Evolutionary conservation across 1,284 basidiomycete species (phyloP).

Genomic region (Trametes hirsuta): DNA sequence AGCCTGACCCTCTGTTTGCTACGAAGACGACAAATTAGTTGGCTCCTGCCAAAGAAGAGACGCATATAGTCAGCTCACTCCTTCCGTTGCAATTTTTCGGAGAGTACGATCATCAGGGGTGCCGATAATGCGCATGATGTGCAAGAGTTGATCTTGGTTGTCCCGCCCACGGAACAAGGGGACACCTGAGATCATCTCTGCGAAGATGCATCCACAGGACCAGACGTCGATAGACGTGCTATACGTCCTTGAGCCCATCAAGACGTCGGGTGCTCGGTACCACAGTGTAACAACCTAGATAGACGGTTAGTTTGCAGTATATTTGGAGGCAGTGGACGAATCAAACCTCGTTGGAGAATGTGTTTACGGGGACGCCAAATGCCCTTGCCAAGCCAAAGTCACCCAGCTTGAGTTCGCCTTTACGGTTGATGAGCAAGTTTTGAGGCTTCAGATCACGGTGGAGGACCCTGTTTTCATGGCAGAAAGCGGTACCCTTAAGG

Average conservation of each 20-base stretch:
- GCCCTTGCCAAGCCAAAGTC: constrained; percentile 95
- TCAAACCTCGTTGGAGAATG: constrained; percentile 91
- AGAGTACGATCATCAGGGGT: constrained; percentile 92
- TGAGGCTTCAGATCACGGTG: constrained; percentile 98
- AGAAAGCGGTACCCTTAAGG: constrained; percentile 97
- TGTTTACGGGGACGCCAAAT: constrained; percentile 95
- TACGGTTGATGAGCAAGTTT: constrained; percentile 96
- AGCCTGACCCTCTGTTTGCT: constrained; percentile 87
- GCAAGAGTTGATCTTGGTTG: constrained; percentile 96
- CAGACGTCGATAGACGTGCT: constrained; percentile 99
- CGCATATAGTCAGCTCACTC: constrained; percentile 56
- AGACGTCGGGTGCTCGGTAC: constrained; percentile 99
- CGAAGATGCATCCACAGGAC: constrained; percentile 99
- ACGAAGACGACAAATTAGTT: neutral
- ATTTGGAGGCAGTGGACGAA: neutral
- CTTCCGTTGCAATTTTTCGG: constrained; percentile 89
- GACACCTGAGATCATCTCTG: constrained; percentile 97
- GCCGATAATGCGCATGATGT: constrained; percentile 97
- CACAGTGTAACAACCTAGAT: constrained; percentile 93
- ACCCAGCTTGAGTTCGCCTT: constrained; percentile 97
- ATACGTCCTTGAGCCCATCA: constrained; percentile 96
- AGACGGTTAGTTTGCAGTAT: neutral
- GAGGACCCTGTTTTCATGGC: constrained; percentile 97
- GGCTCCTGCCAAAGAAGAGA: neutral
- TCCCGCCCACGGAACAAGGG: constrained; percentile 97